Conservation (phyloP, 345 rosid species). For the Salix exigua region DNA sequence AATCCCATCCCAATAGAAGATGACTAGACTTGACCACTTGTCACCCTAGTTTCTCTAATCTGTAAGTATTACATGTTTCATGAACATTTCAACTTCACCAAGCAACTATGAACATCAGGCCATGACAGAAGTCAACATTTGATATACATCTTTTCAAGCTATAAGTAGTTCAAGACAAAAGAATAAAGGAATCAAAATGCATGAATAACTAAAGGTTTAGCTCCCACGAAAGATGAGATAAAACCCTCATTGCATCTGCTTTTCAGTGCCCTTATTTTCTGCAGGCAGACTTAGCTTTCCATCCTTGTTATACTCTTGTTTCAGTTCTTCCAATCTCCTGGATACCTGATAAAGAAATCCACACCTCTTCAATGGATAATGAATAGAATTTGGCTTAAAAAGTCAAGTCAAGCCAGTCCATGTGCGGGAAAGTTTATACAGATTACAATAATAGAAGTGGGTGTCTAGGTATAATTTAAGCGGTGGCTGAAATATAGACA, state of each 20-base stretch:
- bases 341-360: slow-evolving; percentile 48
- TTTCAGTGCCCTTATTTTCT: slow-evolving; percentile 18
- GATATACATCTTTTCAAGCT: background rate
- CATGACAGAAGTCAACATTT: background rate
- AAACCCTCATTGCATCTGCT: slow-evolving; percentile 10
- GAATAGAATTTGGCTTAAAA: background rate
- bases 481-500: background rate
- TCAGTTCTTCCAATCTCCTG: slow-evolving; percentile 64
- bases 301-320: slow-evolving; percentile 46
- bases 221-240: background rate
- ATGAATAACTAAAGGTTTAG: background rate
- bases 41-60: background rate
- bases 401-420: background rate
- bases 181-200: background rate
- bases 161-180: background rate
- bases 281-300: slow-evolving; percentile 36
- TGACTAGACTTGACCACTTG: background rate
- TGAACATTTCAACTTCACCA: background rate
- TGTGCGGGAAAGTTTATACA: background rate
- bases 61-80: background rate
- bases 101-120: background rate
- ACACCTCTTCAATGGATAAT: background rate
- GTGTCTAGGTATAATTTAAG: background rate
- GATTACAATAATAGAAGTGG: background rate
- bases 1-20: background rate